These are phyloP conservation scores for Kregervanrija delftensis DNA, from an alignment of 805 yeast species.

Conservation along the genomic window DNA sequence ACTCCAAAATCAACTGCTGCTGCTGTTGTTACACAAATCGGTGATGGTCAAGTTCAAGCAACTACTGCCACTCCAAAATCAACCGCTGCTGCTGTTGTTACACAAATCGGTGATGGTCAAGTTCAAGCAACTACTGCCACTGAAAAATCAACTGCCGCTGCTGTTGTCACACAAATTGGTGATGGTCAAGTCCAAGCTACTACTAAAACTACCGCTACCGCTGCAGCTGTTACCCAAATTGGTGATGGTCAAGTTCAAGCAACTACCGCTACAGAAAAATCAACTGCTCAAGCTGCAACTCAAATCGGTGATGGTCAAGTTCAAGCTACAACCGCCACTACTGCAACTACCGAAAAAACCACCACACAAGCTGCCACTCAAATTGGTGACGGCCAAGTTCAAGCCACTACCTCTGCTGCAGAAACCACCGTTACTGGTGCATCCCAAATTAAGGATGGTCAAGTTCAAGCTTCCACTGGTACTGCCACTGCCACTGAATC, in stretches of 20 bases:
- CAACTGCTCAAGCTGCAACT: slow-evolving; percentile 27
- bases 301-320: slow-evolving; percentile 58
- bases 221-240: slow-evolving; percentile 29
- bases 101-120: slow-evolving; percentile 45
- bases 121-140: slow-evolving; percentile 32
- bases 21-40: slow-evolving; percentile 30
- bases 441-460: slow-evolving; percentile 33
- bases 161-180: slow-evolving; percentile 26
- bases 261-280: slow-evolving; percentile 24
- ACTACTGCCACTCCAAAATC: slow-evolving; percentile 30
- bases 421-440: slow-evolving; percentile 27
- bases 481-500: slow-evolving; percentile 27
- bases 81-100: slow-evolving; percentile 20
- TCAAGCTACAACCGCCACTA: slow-evolving; percentile 33
- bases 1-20: slow-evolving; percentile 32
- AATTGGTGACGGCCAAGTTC: slow-evolving; percentile 19
- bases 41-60: slow-evolving; percentile 45
- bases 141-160: slow-evolving; percentile 18
- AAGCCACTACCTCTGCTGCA: slow-evolving; percentile 27
- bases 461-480: slow-evolving; percentile 29
- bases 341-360: slow-evolving; percentile 16
- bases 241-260: slow-evolving; percentile 41
- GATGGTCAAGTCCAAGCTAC: slow-evolving; percentile 26
- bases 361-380: slow-evolving; percentile 29
- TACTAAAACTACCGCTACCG: slow-evolving; percentile 21